Percentiles rank a stretch among this genome's conserved stretches.
Conservation (phyloP, 352 stramenopile genomes). For the Halophytophthora batemanensis region DNA sequence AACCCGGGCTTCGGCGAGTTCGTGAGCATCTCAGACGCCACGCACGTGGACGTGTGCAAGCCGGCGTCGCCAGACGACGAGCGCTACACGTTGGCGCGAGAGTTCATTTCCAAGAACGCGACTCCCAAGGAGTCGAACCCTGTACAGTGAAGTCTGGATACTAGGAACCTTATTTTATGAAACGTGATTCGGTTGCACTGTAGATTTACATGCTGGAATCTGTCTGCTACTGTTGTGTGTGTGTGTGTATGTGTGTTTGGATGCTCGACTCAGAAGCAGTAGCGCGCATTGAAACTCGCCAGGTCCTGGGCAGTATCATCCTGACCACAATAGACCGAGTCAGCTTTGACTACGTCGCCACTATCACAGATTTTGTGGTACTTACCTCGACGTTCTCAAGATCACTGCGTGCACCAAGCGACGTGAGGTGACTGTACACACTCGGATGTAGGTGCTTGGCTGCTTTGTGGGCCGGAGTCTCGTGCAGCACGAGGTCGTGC, state of each 20-base stretch:
- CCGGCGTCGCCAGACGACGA: conserved; percentile 47
- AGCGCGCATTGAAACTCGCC: conserved; percentile 24
- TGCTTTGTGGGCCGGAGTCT: conserved; percentile 60
- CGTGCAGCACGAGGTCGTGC: conserved; percentile 37
- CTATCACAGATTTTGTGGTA: background rate
- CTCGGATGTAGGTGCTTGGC: conserved; percentile 43
- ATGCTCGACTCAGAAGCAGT: conserved; percentile 23
- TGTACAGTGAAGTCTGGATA: background rate
- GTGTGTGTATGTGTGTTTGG: conserved; percentile 18
- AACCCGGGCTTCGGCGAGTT: conserved; percentile 77
- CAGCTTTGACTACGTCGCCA: background rate
- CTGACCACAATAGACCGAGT: conserved; percentile 8
- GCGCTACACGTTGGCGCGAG: conserved; percentile 55
- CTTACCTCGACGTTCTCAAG: conserved; percentile 60
- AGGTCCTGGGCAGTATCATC: conserved; percentile 36
- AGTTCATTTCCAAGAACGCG: conserved; percentile 53
- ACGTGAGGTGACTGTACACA: conserved; percentile 39
- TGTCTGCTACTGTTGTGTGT: too few species aligned
- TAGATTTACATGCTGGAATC: too few species aligned
- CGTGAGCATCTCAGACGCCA: conserved; percentile 48
- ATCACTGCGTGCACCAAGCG: conserved; percentile 34
- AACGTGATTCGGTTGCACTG: background rate
- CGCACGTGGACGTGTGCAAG: conserved; percentile 82
- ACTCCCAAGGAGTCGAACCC: conserved; percentile 1
- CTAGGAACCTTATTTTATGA: background rate